Evolutionary conservation across 2,329 filamentous ascomycete species (phyloP).

Genomic region (Ustilaginoidea virens): DNA sequence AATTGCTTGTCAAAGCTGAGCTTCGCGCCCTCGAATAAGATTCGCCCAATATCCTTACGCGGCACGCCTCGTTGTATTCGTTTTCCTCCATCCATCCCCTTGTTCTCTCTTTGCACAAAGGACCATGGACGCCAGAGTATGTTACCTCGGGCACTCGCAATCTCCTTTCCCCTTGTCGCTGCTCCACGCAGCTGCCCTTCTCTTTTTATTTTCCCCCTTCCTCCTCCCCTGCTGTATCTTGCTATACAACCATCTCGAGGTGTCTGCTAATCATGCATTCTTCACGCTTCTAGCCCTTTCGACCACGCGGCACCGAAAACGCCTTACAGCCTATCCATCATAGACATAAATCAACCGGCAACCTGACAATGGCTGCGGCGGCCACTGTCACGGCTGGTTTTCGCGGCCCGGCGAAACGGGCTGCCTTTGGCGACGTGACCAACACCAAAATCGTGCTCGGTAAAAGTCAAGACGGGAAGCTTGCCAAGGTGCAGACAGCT

Average conservation of each 20-base stretch:
- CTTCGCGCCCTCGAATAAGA: conserved; percentile 2
- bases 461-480: conserved; percentile 19
- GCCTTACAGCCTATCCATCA: conserved; percentile 49
- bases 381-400: conserved; percentile 12
- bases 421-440: conserved; percentile 71
- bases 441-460: conserved; percentile 35
- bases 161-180: too few species aligned
- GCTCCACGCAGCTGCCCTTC: too few species aligned
- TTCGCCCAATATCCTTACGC: conserved; percentile 1
- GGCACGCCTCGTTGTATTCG: too few species aligned
- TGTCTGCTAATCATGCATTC: conserved; percentile 1
- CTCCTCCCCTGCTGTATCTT: too few species aligned
- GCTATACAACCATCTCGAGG: too few species aligned
- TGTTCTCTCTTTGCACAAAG: neutral
- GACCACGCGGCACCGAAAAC: conserved; percentile 34
- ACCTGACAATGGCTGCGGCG: conserved; percentile 24
- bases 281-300: conserved; percentile 18
- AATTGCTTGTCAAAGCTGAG: conserved; percentile 1
- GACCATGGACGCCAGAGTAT: conserved; percentile 6
- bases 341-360: conserved; percentile 65
- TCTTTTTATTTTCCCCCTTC: neutral
- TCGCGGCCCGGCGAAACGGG: conserved; percentile 48
- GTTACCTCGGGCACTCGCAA: too few species aligned
- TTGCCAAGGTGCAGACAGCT: conserved; percentile 14
- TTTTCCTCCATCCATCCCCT: neutral